Evolutionary conservation across 176 grass and related monocot species (phyloP).

Genomic region (Secale cereale): DNA sequence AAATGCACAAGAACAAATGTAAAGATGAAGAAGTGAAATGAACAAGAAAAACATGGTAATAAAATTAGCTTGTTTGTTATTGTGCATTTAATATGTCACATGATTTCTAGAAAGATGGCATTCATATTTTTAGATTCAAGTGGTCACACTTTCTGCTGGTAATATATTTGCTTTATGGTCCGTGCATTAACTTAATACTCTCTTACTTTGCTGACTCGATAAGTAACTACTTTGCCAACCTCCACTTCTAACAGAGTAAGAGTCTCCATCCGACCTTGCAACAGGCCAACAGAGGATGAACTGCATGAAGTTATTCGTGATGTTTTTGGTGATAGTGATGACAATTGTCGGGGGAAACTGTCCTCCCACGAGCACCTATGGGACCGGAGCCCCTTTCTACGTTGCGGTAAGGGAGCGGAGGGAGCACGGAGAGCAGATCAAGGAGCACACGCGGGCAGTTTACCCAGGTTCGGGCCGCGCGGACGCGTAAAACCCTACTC

Average conservation of each 20-base stretch:
- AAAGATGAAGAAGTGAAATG: slow-evolving; percentile 43
- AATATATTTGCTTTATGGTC: neutral
- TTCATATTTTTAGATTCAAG: neutral
- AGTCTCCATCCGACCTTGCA: slow-evolving; percentile 29
- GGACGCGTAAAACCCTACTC: too few relatives aligned
- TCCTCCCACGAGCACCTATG: too few relatives aligned
- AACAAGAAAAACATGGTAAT: slow-evolving; percentile 46
- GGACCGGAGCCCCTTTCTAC: too few relatives aligned
- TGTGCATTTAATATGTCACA: neutral
- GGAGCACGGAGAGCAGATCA: too few relatives aligned
- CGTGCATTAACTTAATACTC: neutral
- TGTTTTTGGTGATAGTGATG: slow-evolving; percentile 87
- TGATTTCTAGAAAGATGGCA: neutral
- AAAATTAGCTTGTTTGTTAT: neutral
- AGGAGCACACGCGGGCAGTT: too few relatives aligned
- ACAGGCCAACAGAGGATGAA: slow-evolving; percentile 35
- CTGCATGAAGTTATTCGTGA: slow-evolving; percentile 63
- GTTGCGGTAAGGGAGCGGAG: too few relatives aligned
- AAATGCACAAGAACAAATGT: neutral
- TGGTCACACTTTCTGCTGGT: neutral
- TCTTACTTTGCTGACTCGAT: neutral
- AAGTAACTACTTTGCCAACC: neutral
- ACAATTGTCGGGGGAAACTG: too few relatives aligned
- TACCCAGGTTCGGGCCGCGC: too few relatives aligned
- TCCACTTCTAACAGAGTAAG: neutral